Evolutionary conservation across 225 moss, liverwort and hornwort genomes (phyloP).

Genomic region (Sphagnum tenellum): DNA sequence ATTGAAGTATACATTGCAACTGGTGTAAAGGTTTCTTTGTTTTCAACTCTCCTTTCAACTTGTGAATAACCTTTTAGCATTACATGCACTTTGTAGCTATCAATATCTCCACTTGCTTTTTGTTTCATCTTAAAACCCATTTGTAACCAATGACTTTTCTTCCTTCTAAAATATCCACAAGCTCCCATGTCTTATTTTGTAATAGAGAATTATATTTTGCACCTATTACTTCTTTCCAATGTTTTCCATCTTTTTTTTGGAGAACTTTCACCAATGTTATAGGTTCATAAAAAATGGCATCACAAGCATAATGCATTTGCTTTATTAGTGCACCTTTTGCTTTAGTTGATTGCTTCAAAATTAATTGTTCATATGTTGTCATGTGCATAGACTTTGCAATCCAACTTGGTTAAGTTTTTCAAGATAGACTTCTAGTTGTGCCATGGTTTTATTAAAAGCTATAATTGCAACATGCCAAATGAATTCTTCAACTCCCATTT

Average conservation of each 20-base stretch:
- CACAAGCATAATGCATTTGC: not conserved
- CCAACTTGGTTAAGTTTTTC: too few relatives aligned
- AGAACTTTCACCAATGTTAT: not conserved
- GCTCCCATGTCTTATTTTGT: constrained; percentile 5
- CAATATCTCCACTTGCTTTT: not conserved
- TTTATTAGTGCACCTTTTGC: not conserved
- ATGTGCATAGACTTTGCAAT: too few relatives aligned
- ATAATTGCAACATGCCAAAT: too few relatives aligned
- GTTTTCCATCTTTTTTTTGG: not conserved
- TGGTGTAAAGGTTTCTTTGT: too few relatives aligned
- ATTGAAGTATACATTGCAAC: too few relatives aligned
- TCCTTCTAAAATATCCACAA: not conserved
- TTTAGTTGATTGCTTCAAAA: not conserved
- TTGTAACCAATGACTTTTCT: constrained; percentile 1
- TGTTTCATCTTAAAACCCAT: constrained; percentile 5
- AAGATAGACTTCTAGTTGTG: too few relatives aligned
- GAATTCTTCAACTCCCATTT: not conserved
- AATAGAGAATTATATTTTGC: not conserved
- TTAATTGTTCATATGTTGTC: too few relatives aligned
- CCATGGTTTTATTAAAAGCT: not conserved
- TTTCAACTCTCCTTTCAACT: too few relatives aligned
- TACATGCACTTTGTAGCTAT: not conserved
- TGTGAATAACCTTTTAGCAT: too few relatives aligned
- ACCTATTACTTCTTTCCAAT: not conserved
- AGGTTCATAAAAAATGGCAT: not conserved